Evolutionary conservation across 2,329 filamentous ascomycete genomes (phyloP), one percentile per base, ranked within the genome.

Genomic region (Paecilomyces sp.): DNA sequence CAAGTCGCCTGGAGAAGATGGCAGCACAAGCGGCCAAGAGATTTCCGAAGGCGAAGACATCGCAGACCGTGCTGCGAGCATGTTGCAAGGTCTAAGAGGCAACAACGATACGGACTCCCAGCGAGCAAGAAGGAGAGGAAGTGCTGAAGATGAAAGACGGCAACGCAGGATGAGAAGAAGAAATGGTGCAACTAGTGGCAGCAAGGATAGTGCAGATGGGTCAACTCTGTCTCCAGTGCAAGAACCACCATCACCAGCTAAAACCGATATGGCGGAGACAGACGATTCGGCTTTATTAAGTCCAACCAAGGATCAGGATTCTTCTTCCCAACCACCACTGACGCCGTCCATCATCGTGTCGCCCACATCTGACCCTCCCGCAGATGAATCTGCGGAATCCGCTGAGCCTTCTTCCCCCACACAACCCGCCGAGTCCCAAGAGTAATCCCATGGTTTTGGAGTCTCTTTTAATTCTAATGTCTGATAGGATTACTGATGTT

Each of bases 1-100:
- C 1, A 74, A 75, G 2, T 47, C 41, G n/a, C 2, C 41, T 3
- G 41, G 41, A 18, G 41, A 47, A 47, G 41, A 47, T 18, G 41
- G 41, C 41, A 47, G n/a, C 18, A n/a, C 41, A 8, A 47, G 41
- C 13, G 41, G 41, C 6, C 41, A 47, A 18, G 41, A 47, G 41
- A 47, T 76, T 8, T 77, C 74, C 2, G 81, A 83, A 58, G 79
- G 80, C 51, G 82, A 92, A 73, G 91, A 96, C 64, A 86, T 97
- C 30, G 92, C 91, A 2, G 89, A 92, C 66, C 85, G 92, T 57
- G 92, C 93, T 2, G 91, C 91, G 1, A 85, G 88, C 64, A 79
- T 97, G 72, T 80, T 97, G 31, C 90, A 96, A 70, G 91, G 91
- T 54, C 88, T 97, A 74, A 85, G 91, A 60, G 82, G 86, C 51